Evolutionary conservation across 306 rosid species (phyloP), one percentile per base, ranked within the genome.

Genomic region (Lathyrus tuberosus): DNA sequence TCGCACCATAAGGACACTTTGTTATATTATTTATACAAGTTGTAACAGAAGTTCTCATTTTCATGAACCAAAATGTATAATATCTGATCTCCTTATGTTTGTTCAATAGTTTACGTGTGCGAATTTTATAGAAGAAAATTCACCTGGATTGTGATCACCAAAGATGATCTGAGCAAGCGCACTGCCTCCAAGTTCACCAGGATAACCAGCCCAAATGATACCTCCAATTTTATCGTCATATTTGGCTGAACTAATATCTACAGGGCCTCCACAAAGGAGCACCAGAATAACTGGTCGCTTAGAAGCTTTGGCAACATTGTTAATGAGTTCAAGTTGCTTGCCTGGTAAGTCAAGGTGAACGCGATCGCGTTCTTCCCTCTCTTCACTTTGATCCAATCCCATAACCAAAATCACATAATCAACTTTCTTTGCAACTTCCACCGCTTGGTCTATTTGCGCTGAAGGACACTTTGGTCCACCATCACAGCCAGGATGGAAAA

Each of bases 141-240:
- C 49, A 91, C 97, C 97, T 80, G 97, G 97, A 44, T 94, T 94
- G 62, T 91, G 97, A 24, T 94, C 88, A 14, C 99, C 99, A 78
- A 94, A 94, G 74, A 94, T 84, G 58, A 94, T 79, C 57, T 89
- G 80, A 6, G 97, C 91, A 72, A 94, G 75, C 2, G 99, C 99
- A 62, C 69, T 65, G 58, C 94, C 96, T 56, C 99, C 99, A 42
- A 83, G 82, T 80, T 91, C 84, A 6, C 99, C 97, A 0, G 97
- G 97, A 84, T 94, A 94, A 76, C 99, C 99, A 59, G 95, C 99
- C 99, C 97, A 94, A 49, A 94, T 53, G 73, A 94, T 94, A 73
- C 99, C 80, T 68, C 99, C 96, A 28, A 94, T 60, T 70, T 80
- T 86, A 62, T 63, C 7, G 52, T 88, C 52, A 78, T 74, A 8